phyloP scores from a whole-genome alignment of 805 yeast genomes.

The Candida ipomoeae region DNA sequence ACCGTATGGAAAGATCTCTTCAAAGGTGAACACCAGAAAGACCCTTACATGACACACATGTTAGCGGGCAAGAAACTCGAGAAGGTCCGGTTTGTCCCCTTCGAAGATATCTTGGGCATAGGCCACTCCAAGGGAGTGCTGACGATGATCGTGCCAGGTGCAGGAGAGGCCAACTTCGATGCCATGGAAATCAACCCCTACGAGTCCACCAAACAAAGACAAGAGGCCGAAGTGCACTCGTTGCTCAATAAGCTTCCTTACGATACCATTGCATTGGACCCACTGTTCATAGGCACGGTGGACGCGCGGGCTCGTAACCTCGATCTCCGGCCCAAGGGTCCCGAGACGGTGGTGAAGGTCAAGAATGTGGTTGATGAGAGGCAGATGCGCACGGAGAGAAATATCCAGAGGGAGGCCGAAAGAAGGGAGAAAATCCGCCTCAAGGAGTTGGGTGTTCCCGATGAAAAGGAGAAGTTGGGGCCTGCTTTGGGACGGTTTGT shows the following conservation, averaged over 20 bases:
- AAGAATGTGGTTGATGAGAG: conserved; percentile 80
- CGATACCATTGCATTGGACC: conserved; percentile 90
- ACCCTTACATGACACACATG: conserved; percentile 91
- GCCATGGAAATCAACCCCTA: conserved; percentile 90
- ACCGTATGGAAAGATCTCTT: conserved; percentile 90
- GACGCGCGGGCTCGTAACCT: conserved; percentile 61
- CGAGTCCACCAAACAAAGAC: conserved; percentile 89
- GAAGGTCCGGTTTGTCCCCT: conserved; percentile 76
- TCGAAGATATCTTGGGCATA: conserved; percentile 90
- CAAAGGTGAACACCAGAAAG: conserved; percentile 55
- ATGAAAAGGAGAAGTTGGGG: conserved; percentile 17
- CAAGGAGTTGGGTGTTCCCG: conserved; percentile 18
- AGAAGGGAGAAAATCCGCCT: conserved; percentile 44
- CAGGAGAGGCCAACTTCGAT: conserved; percentile 98
- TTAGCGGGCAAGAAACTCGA: conserved; percentile 73
- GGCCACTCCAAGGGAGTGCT: conserved; percentile 72
- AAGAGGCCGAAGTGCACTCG: conserved; percentile 83
- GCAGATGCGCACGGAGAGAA: conserved; percentile 68
- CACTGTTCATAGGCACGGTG: conserved; percentile 78
- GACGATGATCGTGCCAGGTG: conserved; percentile 90
- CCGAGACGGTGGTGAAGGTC: background rate
- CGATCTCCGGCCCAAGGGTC: conserved; percentile 33
- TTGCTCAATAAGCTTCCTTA: conserved; percentile 85
- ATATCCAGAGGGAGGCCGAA: conserved; percentile 69
- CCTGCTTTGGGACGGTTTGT: conserved; percentile 20